Conservation (phyloP, 768 basidiomycete species). For the Pulveroboletus frians region DNA sequence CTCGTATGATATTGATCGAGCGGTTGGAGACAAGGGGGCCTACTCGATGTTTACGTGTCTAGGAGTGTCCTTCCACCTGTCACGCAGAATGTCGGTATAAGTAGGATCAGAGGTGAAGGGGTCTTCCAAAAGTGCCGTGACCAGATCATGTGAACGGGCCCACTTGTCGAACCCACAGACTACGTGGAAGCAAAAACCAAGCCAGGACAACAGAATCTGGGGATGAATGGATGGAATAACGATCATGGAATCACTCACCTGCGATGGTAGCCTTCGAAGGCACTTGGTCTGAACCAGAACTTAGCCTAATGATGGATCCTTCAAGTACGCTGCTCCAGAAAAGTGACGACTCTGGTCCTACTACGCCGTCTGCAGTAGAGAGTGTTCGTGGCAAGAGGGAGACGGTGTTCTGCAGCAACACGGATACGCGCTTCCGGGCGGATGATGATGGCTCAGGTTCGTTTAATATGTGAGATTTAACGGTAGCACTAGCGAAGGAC, state of each 20-base stretch:
- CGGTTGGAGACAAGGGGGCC: conserved; percentile 4
- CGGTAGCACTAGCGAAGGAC: not conserved
- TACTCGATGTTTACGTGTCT: conserved; percentile 25
- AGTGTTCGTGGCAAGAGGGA: conserved; percentile 44
- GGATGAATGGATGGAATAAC: not conserved
- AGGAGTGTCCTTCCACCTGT: conserved; percentile 44
- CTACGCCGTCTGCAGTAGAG: conserved; percentile 16
- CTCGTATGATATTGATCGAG: not conserved
- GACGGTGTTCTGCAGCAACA: conserved; percentile 46
- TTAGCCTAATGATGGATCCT: conserved; percentile 28
- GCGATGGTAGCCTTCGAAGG: conserved; percentile 41
- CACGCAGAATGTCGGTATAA: conserved; percentile 39
- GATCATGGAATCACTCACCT: conserved; percentile 34
- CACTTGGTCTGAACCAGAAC: conserved; percentile 29
- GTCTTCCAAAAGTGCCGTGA: conserved; percentile 67
- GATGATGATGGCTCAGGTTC: conserved; percentile 2
- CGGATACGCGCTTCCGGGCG: conserved; percentile 33
- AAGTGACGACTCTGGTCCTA: conserved; percentile 30
- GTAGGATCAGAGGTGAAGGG: conserved; percentile 55
- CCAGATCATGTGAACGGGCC: conserved; percentile 51
- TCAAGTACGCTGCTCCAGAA: conserved; percentile 46
- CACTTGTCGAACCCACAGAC: conserved; percentile 56
- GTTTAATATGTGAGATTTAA: not conserved
- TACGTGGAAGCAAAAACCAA: conserved; percentile 20
- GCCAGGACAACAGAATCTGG: not conserved